Conservation (phyloP, 306 rosid genomes). For the Ceratonia siliqua region DNA sequence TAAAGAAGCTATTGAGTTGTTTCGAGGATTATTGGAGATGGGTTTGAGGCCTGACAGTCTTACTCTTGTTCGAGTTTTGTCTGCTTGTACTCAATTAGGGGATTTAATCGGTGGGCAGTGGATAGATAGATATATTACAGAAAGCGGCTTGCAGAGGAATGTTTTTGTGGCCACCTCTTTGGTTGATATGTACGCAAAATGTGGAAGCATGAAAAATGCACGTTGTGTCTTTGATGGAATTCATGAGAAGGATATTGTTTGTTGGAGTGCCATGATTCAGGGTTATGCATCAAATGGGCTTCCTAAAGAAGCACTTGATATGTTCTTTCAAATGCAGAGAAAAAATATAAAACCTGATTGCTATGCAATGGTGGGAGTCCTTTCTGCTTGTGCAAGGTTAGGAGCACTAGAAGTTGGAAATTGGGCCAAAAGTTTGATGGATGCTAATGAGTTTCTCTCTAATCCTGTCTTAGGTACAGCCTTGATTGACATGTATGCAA, state of each 20-base stretch:
- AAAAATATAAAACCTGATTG: slow-evolving; percentile 64
- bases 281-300: slow-evolving; percentile 64
- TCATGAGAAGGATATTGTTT: slow-evolving; percentile 63
- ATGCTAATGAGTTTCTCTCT: slow-evolving; percentile 45
- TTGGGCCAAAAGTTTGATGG: slow-evolving; percentile 61
- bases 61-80: slow-evolving; percentile 53
- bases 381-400: slow-evolving; percentile 66
- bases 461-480: slow-evolving; percentile 72
- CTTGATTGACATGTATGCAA: slow-evolving; percentile 71
- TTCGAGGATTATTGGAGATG: slow-evolving; percentile 53
- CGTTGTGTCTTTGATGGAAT: slow-evolving; percentile 50
- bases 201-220: slow-evolving; percentile 65
- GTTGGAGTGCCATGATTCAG: slow-evolving; percentile 78
- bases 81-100: slow-evolving; percentile 56
- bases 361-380: slow-evolving; percentile 67
- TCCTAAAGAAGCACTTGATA: slow-evolving; percentile 55
- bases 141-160: slow-evolving; percentile 48
- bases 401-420: slow-evolving; percentile 68
- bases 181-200: slow-evolving; percentile 65
- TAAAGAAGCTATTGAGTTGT: slow-evolving; percentile 55
- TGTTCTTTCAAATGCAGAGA: slow-evolving; percentile 65
- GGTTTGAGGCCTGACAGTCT: slow-evolving; percentile 68
- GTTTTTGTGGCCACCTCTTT: slow-evolving; percentile 65
- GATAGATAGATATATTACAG: slow-evolving; percentile 55
- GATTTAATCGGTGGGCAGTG: slow-evolving; percentile 62